phyloP scores from a whole-genome alignment of 495 filamentous ascomycete species.

The Jackrogersella minutella region DNA sequence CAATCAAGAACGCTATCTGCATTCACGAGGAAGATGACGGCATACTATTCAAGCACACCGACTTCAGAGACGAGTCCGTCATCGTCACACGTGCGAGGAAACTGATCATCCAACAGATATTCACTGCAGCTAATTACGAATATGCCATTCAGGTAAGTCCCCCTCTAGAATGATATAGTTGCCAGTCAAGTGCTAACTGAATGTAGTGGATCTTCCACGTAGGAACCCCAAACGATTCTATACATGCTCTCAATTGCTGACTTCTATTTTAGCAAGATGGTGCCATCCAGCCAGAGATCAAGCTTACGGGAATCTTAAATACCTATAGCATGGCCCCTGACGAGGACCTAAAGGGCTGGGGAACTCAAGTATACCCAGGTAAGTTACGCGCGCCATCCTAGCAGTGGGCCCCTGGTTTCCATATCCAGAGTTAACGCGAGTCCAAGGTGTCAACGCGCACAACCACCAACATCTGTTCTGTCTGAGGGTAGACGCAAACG shows the following conservation, averaged over 20 bases:
- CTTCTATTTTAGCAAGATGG: slow-evolving; percentile 69
- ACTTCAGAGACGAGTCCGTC: slow-evolving; percentile 89
- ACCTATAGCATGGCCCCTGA: slow-evolving; percentile 86
- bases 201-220: slow-evolving; percentile 88
- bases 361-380: slow-evolving; percentile 91
- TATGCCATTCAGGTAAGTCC: slow-evolving; percentile 68
- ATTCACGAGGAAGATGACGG: slow-evolving; percentile 96
- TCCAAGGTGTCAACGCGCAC: slow-evolving; percentile 61
- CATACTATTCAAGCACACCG: slow-evolving; percentile 94
- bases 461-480: slow-evolving; percentile 98
- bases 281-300: slow-evolving; percentile 93
- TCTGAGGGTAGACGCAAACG: slow-evolving; percentile 85
- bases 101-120: slow-evolving; percentile 89
- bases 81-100: slow-evolving; percentile 90
- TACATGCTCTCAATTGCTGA: slow-evolving; percentile 7
- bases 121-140: slow-evolving; percentile 97
- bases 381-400: slow-evolving; percentile 48
- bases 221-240: not conserved
- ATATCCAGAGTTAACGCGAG: not conserved
- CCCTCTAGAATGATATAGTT: no score
- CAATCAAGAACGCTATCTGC: slow-evolving; percentile 95
- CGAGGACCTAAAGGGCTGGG: slow-evolving; percentile 89
- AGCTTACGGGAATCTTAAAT: slow-evolving; percentile 93
- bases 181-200: slow-evolving; percentile 17
- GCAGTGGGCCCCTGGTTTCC: not conserved